Percentiles rank a stretch among this genome's conserved stretches.
phyloP scores from a whole-genome alignment of 306 rosid genomes.

The Glycine latifolia region DNA sequence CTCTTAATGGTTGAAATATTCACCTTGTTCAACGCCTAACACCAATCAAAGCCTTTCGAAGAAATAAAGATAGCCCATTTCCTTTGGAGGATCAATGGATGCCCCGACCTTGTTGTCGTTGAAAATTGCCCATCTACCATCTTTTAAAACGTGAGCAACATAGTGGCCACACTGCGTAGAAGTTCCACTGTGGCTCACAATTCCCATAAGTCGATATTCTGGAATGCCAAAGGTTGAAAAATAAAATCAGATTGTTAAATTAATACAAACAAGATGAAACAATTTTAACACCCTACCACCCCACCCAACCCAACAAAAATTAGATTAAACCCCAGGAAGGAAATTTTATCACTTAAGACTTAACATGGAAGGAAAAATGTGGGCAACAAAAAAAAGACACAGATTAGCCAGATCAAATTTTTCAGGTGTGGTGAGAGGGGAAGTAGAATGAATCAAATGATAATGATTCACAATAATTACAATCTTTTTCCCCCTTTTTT shows the following conservation, averaged over 20 bases:
- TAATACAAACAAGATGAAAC: background rate
- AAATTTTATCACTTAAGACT: background rate
- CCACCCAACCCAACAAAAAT: background rate
- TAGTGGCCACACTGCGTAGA: slow-evolving; percentile 97
- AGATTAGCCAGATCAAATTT: too few species aligned
- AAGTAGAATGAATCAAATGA: background rate
- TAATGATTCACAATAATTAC: background rate
- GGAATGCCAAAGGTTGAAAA: slow-evolving; percentile 39
- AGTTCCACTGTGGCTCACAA: slow-evolving; percentile 95
- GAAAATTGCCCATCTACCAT: slow-evolving; percentile 93
- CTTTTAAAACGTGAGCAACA: slow-evolving; percentile 88
- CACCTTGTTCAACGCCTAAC: background rate
- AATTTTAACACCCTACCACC: background rate
- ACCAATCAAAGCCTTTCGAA: slow-evolving; percentile 70
- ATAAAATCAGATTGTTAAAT: background rate
- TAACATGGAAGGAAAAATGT: background rate
- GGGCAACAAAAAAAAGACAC: background rate
- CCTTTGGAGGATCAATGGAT: slow-evolving; percentile 93
- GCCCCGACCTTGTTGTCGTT: slow-evolving; percentile 92
- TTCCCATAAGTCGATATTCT: slow-evolving; percentile 86
- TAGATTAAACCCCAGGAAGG: background rate
- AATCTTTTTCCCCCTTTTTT: background rate
- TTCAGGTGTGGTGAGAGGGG: background rate
- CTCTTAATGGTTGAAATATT: background rate
- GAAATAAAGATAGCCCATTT: slow-evolving; percentile 96